Evolutionary conservation across 805 yeast genomes (phyloP).

Genomic region (Barnettozyma pratensis): DNA sequence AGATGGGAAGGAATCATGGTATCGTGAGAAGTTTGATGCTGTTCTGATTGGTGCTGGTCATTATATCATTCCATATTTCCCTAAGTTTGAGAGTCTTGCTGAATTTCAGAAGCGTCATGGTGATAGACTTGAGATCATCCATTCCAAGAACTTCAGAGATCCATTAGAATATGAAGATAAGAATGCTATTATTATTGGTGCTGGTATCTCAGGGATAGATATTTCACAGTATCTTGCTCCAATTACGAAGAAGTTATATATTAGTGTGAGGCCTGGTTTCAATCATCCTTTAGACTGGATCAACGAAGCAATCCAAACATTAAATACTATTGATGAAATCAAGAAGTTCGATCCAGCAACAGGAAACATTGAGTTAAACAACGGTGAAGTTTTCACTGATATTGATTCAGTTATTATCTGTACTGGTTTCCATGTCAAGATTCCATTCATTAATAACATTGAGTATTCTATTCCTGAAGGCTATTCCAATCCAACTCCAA

Average conservation of each 20-base stretch:
- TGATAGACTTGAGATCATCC: conserved; percentile 37
- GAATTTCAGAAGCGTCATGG: conserved; percentile 37
- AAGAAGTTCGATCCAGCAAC: conserved; percentile 26
- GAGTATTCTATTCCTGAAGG: conserved; percentile 23
- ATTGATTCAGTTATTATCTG: conserved; percentile 34
- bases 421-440: conserved; percentile 40
- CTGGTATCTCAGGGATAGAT: conserved; percentile 38
- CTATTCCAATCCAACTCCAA: conserved; percentile 16
- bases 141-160: conserved; percentile 44
- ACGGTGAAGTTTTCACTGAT: conserved; percentile 29
- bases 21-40: conserved; percentile 45
- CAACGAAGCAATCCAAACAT: conserved; percentile 21
- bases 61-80: conserved; percentile 49
- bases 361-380: conserved; percentile 23
- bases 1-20: conserved; percentile 32
- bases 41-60: conserved; percentile 56
- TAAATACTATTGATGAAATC: conserved; percentile 26
- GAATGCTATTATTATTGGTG: conserved; percentile 40
- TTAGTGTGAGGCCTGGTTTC: conserved; percentile 65
- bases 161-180: conserved; percentile 34
- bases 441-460: conserved; percentile 31
- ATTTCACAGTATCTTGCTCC: conserved; percentile 38
- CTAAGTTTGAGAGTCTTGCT: conserved; percentile 42
- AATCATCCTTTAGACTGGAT: conserved; percentile 44
- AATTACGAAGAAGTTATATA: conserved; percentile 40